Evolutionary conservation across 2,329 filamentous ascomycete species (phyloP).

Genomic region (Helicocarpus griseus): DNA sequence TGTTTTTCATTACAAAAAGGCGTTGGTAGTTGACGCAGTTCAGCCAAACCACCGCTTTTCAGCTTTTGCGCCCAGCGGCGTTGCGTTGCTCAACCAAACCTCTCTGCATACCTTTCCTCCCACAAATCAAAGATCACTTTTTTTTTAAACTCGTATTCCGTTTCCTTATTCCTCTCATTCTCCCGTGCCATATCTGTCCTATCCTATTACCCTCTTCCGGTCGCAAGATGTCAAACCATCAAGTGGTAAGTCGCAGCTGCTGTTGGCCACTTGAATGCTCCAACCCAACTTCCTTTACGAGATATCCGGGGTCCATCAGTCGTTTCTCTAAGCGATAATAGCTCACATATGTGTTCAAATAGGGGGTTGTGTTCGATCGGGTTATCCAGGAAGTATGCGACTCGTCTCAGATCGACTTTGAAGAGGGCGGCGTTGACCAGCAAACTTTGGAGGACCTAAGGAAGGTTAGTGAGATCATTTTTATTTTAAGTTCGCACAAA

Average conservation of each 20-base stretch:
- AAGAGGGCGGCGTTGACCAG: slow-evolving; percentile 88
- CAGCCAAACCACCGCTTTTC: too few relatives aligned
- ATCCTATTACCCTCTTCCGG: not conserved
- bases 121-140: too few relatives aligned
- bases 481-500: not conserved
- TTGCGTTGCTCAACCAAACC: too few relatives aligned
- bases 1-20: too few relatives aligned
- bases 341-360: slow-evolving; percentile 10
- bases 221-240: slow-evolving; percentile 36
- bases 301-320: not conserved
- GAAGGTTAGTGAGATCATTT: slow-evolving; percentile 53
- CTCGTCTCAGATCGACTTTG: slow-evolving; percentile 86
- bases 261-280: slow-evolving; percentile 12
- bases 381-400: slow-evolving; percentile 91
- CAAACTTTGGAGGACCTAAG: slow-evolving; percentile 77
- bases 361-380: slow-evolving; percentile 76
- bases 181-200: slow-evolving; percentile 3
- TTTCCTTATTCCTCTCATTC: slow-evolving; percentile 9
- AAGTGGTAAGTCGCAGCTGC: slow-evolving; percentile 33
- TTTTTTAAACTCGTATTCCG: too few relatives aligned
- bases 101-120: too few relatives aligned
- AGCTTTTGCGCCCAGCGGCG: too few relatives aligned
- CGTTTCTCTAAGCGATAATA: not conserved
- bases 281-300: not conserved
- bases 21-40: too few relatives aligned